Evolutionary conservation across 75 land plant species (phyloP).

Genomic region (Pinus tabuliformis): DNA sequence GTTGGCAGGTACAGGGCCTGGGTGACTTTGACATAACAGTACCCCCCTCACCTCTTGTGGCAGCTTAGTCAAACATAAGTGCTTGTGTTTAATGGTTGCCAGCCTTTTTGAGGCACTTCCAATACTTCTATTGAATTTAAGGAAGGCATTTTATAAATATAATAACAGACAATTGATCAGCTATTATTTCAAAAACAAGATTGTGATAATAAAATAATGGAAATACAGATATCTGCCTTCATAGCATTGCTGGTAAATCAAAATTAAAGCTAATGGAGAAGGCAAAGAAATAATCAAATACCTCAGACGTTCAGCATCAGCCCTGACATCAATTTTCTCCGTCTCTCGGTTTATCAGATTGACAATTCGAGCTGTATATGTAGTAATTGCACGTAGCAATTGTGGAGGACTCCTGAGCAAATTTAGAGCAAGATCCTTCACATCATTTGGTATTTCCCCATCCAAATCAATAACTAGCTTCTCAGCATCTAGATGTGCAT

Average conservation of each 20-base stretch:
- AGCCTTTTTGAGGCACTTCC: no score
- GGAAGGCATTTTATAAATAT: no score
- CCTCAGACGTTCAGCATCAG: conserved; percentile 97
- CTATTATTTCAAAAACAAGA: background rate
- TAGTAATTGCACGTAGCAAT: conserved; percentile 73
- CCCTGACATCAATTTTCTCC: conserved; percentile 93
- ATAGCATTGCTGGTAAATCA: background rate
- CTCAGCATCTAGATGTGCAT: conserved; percentile 57
- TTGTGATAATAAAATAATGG: no score
- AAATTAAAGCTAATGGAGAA: background rate
- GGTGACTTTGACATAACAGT: no score
- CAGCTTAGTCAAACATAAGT: no score
- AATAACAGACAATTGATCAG: no score
- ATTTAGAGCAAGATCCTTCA: conserved; percentile 58
- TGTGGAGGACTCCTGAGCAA: conserved; percentile 73
- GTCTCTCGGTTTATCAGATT: conserved; percentile 65
- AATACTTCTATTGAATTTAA: no score
- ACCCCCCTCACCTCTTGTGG: no score
- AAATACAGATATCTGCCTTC: background rate
- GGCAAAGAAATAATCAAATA: conserved; percentile 12
- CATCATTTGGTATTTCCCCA: conserved; percentile 78
- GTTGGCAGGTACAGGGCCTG: no score
- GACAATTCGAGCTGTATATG: conserved; percentile 65
- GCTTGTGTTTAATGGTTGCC: no score
- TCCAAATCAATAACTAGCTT: conserved; percentile 72